Percentiles rank a stretch among this genome's conserved stretches.
These are phyloP conservation scores for Eucalyptus regnans DNA, from an alignment of 345 rosid genomes.

Conservation along the genomic window DNA sequence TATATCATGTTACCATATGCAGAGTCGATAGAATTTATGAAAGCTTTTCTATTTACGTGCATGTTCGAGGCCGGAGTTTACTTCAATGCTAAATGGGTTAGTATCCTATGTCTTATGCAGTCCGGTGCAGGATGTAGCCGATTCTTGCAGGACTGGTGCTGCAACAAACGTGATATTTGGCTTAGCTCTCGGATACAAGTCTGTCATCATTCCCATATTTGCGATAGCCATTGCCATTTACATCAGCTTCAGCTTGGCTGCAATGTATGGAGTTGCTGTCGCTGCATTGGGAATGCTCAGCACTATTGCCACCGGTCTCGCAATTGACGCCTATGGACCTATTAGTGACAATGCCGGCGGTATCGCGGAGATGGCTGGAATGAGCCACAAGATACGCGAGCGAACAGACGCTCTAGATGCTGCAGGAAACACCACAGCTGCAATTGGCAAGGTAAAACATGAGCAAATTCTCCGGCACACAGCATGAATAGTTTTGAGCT, in stretches of 20 bases:
- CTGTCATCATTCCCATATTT: slow-evolving; percentile 58
- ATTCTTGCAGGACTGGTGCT: slow-evolving; percentile 58
- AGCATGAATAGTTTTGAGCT: neutral
- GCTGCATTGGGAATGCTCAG: slow-evolving; percentile 71
- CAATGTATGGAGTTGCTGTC: slow-evolving; percentile 68
- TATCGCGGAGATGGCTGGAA: slow-evolving; percentile 60
- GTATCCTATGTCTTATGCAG: slow-evolving; percentile 4
- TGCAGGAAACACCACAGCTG: slow-evolving; percentile 70
- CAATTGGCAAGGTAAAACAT: slow-evolving; percentile 54
- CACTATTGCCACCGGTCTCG: slow-evolving; percentile 52
- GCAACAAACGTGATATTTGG: slow-evolving; percentile 66
- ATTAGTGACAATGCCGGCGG: slow-evolving; percentile 69
- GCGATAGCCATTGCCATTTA: slow-evolving; percentile 46
- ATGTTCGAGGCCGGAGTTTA: neutral
- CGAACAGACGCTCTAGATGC: slow-evolving; percentile 59
- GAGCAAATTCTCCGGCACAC: neutral
- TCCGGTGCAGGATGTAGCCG: slow-evolving; percentile 69
- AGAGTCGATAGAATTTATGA: neutral
- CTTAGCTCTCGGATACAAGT: slow-evolving; percentile 58
- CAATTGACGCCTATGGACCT: slow-evolving; percentile 67
- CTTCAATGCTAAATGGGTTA: neutral
- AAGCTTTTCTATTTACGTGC: neutral
- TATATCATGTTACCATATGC: neutral
- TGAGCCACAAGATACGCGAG: slow-evolving; percentile 53
- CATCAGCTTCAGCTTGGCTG: slow-evolving; percentile 60